Evolutionary conservation across 768 basidiomycete genomes (phyloP).

Genomic region (Cytidiella melzeri): DNA sequence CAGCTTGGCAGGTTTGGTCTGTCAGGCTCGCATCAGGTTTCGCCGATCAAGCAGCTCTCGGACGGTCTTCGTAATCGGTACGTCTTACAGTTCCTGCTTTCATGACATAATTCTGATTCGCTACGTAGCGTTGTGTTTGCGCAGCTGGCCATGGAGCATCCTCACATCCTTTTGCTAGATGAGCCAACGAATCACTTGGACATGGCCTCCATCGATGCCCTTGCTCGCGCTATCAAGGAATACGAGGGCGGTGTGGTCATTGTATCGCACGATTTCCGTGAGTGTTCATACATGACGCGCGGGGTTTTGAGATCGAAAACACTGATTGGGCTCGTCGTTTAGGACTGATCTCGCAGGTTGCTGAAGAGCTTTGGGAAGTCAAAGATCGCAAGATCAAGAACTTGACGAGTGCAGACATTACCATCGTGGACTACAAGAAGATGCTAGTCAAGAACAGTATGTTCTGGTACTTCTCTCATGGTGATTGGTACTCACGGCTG

Average conservation of each 20-base stretch:
- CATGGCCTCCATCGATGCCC: slow-evolving; percentile 96
- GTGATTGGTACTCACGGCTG: background rate
- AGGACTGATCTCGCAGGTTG: slow-evolving; percentile 96
- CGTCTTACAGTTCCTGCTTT: slow-evolving; percentile 27
- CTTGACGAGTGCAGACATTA: slow-evolving; percentile 85
- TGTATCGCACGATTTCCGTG: slow-evolving; percentile 99
- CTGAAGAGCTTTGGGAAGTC: slow-evolving; percentile 99
- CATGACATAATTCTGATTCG: background rate
- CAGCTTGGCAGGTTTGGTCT: slow-evolving; percentile 96
- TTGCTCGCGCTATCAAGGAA: slow-evolving; percentile 92
- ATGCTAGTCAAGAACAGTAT: slow-evolving; percentile 73
- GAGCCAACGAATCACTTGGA: slow-evolving; percentile 98
- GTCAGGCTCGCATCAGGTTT: slow-evolving; percentile 88
- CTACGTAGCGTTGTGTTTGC: slow-evolving; percentile 81
- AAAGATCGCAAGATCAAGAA: slow-evolving; percentile 90
- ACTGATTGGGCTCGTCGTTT: no score
- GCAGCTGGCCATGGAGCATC: slow-evolving; percentile 95
- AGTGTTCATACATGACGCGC: slow-evolving; percentile 31
- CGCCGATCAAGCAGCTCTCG: slow-evolving; percentile 89
- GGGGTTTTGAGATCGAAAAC: no score
- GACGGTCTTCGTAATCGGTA: slow-evolving; percentile 95
- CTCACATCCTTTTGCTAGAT: slow-evolving; percentile 88
- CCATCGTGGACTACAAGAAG: slow-evolving; percentile 91
- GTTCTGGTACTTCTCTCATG: slow-evolving; percentile 21
- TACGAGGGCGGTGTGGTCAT: slow-evolving; percentile 98